Base-by-base conservation (phyloP, 805 yeast species). In the Sugiyamaella qingdaonensis region DNA sequence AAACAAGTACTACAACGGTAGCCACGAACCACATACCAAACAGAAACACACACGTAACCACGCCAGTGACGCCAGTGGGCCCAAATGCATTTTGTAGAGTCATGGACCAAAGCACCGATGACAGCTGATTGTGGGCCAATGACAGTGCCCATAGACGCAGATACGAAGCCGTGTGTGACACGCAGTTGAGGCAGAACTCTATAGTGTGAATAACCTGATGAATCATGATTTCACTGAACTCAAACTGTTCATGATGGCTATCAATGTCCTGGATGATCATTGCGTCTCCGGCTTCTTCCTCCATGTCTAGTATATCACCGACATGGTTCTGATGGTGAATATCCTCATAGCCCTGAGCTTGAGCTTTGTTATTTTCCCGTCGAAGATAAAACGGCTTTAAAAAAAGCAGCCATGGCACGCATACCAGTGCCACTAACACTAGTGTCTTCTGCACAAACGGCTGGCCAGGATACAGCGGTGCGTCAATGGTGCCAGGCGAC, bases 141-240 rank as follows among this genome's bases (percentile, higher is more conserved):
- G 97, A 90, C 58, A 92, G 76, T 4, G 99, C 99, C 99, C 99
- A 92, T 58, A 92, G 75, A 69, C 99, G 86, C 60, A 92, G 78
- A 66, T 92, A 92, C 0, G 98, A 92, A 1, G 99, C 99, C 0
- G 99, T 92, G 69, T 92, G 99, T 13, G 97, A 88, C 19, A 92
- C 96, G 76, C 97, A 89, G 69, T 94, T 94, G 66, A 92, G 77
- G 67, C 99, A 92, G 71, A 92, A 92, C 76, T 92, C 99, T 66
- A 92, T 92, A 2, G 99, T 94, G 69, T 94, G 98, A 61, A 92
- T 92, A 16, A 92, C 96, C 73, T 92, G 99, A 68, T 92, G 97
- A 61, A 92, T 92, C 87, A 92, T 86, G 14, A 92, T 82, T 64
- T 92, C 99, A 43, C 97, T 96, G 66, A 92, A 87, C 56, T 84